Evolutionary conservation across 305 asterid species (phyloP), one percentile per base, ranked within the genome.

Genomic region (Rubia tinctorum): DNA sequence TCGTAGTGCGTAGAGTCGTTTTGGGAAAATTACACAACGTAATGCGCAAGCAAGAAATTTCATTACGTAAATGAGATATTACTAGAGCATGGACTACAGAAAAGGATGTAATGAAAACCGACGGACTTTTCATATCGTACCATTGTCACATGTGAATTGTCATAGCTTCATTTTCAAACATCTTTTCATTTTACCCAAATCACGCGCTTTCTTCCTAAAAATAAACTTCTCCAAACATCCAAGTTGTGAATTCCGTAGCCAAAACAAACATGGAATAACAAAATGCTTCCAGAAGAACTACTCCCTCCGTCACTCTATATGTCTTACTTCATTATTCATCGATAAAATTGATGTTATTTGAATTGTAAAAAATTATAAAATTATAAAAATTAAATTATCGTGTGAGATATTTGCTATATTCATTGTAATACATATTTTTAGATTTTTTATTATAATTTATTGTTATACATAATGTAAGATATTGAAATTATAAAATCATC

Each of bases 101-200:
- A 30, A 30, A 30, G 34, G 34, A 30, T 30, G 34, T 30, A 1
- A 30, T 30, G 3, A 30, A 30, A 1, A 30, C 34, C 1, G 34
- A 30, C 34, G 34, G 34, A 30, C 34, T 30, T 10, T 17, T 43
- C 56, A 39, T 17, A 12, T 27, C 63, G 37, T 71, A 67, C 27
- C 34, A 30, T 30, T 1, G 34, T 3, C 74, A 9, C 45, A 67
- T n/a, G n/a, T 1, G 14, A 56, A 12, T 2, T 13, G 6, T 62
- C 55, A 86, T 86, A 89, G 82, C 89, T 47, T 81, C 90, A 53
- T 76, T 88, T 66, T 75, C 75, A 10, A 34, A n/a, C n/a, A n/a
- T n/a, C n/a, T n/a, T n/a, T n/a, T 72, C 68, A 68, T 44, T 30
- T 72, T 64, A 53, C 30, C 73, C 11, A 22, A 79, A 56, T 78